These are phyloP conservation scores for Russula dissimulans DNA, from an alignment of 768 basidiomycete genomes.

Conservation along the genomic window DNA sequence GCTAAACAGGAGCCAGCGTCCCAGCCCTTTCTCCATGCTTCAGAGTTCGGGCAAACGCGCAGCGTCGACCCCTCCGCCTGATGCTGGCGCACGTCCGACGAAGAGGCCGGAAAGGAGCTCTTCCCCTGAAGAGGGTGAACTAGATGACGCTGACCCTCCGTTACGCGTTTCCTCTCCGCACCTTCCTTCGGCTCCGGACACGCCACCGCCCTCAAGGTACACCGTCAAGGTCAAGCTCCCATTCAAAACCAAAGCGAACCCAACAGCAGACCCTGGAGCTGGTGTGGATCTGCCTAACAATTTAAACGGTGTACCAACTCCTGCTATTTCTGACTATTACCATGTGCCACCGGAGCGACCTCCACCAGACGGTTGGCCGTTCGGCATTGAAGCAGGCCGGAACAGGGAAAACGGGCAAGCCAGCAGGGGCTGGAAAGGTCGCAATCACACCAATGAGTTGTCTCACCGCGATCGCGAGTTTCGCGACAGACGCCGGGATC, in stretches of 20 bases:
- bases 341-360: background rate
- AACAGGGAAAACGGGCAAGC: slow-evolving; percentile 4
- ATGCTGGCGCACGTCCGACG: slow-evolving; percentile 34
- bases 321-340: background rate
- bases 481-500: slow-evolving; percentile 4
- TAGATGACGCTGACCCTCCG: slow-evolving; percentile 46
- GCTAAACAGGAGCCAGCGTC: background rate
- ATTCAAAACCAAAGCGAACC: slow-evolving; percentile 47
- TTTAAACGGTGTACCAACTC: background rate
- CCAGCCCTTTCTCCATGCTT: slow-evolving; percentile 4
- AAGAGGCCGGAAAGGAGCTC: slow-evolving; percentile 53
- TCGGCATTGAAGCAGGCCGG: background rate
- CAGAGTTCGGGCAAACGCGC: slow-evolving; percentile 40
- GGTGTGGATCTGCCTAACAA: background rate
- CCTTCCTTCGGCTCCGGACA: slow-evolving; percentile 23
- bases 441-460: background rate
- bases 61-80: slow-evolving; percentile 42
- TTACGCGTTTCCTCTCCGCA: slow-evolving; percentile 16
- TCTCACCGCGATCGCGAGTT: slow-evolving; percentile 6
- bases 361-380: background rate
- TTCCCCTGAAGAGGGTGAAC: slow-evolving; percentile 69
- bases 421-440: slow-evolving; percentile 7
- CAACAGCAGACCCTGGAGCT: background rate
- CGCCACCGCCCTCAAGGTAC: slow-evolving; percentile 27
- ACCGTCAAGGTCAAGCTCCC: slow-evolving; percentile 57